phyloP scores from a whole-genome alignment of 106 monocot species.

The Platanthera zijinensis region DNA sequence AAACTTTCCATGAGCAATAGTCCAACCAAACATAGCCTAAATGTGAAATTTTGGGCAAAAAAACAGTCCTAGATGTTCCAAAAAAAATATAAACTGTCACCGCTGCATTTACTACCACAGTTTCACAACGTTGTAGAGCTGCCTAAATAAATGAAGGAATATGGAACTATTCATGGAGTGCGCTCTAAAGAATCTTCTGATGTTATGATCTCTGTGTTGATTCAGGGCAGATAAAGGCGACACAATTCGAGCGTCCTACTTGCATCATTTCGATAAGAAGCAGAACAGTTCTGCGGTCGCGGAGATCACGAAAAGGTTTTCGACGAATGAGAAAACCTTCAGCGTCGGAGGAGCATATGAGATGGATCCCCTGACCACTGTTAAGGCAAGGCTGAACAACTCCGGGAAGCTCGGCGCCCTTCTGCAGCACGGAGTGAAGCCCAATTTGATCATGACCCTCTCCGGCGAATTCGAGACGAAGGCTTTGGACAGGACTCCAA shows the following conservation, averaged over 20 bases:
- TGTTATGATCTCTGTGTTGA: neutral
- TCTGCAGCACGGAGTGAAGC: conserved; percentile 75
- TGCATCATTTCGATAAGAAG: conserved; percentile 65
- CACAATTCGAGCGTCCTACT: conserved; percentile 59
- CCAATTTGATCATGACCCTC: conserved; percentile 68
- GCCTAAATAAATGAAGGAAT: no score
- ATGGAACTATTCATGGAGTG: no score
- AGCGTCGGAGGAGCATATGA: conserved; percentile 63
- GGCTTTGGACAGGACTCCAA: conserved; percentile 70
- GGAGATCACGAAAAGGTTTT: conserved; percentile 73
- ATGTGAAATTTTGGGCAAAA: no score
- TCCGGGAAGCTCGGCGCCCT: conserved; percentile 74
- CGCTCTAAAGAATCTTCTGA: no score
- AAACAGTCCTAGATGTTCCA: no score
- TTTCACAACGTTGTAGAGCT: no score
- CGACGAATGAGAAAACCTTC: conserved; percentile 73
- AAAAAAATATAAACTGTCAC: no score
- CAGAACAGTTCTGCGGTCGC: conserved; percentile 48
- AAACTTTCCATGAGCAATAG: no score
- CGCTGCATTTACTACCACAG: no score
- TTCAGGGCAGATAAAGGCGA: conserved; percentile 82
- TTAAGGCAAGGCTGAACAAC: conserved; percentile 83
- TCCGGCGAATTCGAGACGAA: conserved; percentile 91
- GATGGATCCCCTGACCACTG: conserved; percentile 57
- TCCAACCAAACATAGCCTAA: no score